These are phyloP conservation scores for Spirogloea muscicola DNA, from an alignment of 139 green algal species.

Conservation along the genomic window DNA sequence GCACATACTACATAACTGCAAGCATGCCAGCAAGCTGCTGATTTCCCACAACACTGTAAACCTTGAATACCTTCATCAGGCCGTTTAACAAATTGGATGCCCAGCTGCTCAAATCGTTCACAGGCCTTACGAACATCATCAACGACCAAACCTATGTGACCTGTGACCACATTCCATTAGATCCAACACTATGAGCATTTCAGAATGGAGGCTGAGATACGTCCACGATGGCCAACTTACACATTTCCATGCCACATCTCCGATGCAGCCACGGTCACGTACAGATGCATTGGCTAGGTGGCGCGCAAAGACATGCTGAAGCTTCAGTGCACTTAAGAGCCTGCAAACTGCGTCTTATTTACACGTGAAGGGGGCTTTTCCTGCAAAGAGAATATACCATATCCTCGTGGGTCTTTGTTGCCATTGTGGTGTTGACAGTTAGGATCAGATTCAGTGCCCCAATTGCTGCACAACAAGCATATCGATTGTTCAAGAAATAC, in stretches of 20 bases:
- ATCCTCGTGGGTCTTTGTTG: constrained; percentile 79
- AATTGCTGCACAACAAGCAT: constrained; percentile 52
- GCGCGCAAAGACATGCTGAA: background rate
- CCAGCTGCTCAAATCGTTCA: constrained; percentile 76
- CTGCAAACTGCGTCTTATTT: background rate
- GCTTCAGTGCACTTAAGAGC: background rate
- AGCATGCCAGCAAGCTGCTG: background rate
- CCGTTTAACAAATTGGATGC: constrained; percentile 85
- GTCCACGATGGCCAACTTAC: background rate
- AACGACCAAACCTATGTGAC: constrained; percentile 84
- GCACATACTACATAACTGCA: constrained; percentile 2
- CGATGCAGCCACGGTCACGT: background rate
- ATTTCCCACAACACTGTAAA: background rate
- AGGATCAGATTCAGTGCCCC: constrained; percentile 47
- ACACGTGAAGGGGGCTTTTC: background rate
- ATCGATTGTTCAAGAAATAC: no score
- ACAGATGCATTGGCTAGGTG: background rate
- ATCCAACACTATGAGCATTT: background rate
- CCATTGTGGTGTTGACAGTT: constrained; percentile 73
- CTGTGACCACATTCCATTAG: constrained; percentile 12
- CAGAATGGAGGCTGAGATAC: background rate
- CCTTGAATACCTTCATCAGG: constrained; percentile 69
- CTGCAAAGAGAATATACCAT: constrained; percentile 32
- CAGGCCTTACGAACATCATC: constrained; percentile 80
- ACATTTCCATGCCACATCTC: background rate